Evolutionary conservation across 495 filamentous ascomycete genomes (phyloP).

Genomic region (Xylaria nigripes): DNA sequence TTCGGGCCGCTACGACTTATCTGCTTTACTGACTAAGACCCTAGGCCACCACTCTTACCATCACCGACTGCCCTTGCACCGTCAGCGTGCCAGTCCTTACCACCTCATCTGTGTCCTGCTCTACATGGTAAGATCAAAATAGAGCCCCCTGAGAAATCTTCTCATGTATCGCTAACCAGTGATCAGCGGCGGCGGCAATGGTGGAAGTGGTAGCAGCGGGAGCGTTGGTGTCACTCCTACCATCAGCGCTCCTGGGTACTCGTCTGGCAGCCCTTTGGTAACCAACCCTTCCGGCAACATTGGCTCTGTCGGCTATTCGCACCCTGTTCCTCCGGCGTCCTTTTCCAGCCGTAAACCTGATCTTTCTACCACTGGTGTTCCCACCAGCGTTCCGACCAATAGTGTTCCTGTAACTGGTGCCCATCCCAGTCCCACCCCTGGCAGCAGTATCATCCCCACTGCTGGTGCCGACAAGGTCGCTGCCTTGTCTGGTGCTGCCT

Average conservation of each 20-base stretch:
- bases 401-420: too few species aligned
- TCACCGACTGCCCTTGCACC: slow-evolving; percentile 72
- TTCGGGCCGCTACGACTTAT: background rate
- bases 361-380: too few species aligned
- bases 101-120: slow-evolving; percentile 56
- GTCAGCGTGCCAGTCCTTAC: slow-evolving; percentile 60
- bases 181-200: slow-evolving; percentile 1
- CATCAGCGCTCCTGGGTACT: slow-evolving; percentile 12
- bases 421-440: slow-evolving; percentile 28
- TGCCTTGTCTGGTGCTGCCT: slow-evolving; percentile 59
- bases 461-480: slow-evolving; percentile 58
- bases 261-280: slow-evolving; percentile 10
- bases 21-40: slow-evolving; percentile 13
- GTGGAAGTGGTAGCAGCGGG: slow-evolving; percentile 19
- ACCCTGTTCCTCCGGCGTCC: background rate
- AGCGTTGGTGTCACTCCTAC: slow-evolving; percentile 20
- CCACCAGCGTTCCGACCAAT: too few species aligned
- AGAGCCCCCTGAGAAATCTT: background rate
- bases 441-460: slow-evolving; percentile 39
- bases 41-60: slow-evolving; percentile 68
- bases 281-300: background rate
- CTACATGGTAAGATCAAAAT: slow-evolving; percentile 48
- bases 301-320: background rate
- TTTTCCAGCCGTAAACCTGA: too few species aligned
- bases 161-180: background rate